These are phyloP conservation scores for Waltergamsia citrina DNA, from an alignment of 2,329 filamentous ascomycete species.

Conservation along the genomic window DNA sequence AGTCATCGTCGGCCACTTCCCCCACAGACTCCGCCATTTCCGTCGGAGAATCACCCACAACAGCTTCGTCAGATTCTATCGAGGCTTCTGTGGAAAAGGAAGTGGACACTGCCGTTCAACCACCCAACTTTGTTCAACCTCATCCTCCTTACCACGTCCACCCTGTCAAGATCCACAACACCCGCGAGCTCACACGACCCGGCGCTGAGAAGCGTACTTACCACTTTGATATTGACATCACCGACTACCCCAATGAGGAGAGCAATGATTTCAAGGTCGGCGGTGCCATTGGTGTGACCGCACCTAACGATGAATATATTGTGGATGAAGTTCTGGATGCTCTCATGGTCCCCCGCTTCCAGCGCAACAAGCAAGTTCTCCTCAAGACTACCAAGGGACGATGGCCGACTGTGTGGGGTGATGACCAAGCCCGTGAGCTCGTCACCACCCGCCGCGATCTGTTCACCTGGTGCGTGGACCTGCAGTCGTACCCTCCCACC, in stretches of 20 bases:
- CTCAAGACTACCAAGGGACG: conserved; percentile 72
- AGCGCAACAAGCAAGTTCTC: conserved; percentile 75
- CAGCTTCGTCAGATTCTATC: conserved; percentile 14
- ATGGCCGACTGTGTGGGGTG: conserved; percentile 98
- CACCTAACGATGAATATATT: conserved; percentile 67
- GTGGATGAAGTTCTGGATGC: conserved; percentile 81
- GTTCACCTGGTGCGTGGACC: conserved; percentile 91
- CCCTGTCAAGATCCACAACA: conserved; percentile 75
- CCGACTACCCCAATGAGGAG: conserved; percentile 81
- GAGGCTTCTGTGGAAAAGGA: conserved; percentile 19
- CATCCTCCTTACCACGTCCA: conserved; percentile 91
- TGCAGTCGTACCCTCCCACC: conserved; percentile 85
- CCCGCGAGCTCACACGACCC: conserved; percentile 75
- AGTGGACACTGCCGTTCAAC: conserved; percentile 55
- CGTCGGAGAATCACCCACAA: conserved; percentile 15
- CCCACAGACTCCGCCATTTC: conserved; percentile 41
- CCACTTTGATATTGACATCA: conserved; percentile 95
- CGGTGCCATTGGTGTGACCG: conserved; percentile 87
- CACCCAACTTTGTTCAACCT: conserved; percentile 84
- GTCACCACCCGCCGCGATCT: conserved; percentile 83
- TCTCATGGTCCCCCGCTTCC: conserved; percentile 69
- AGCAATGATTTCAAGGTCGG: conserved; percentile 91
- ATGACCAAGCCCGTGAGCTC: conserved; percentile 76
- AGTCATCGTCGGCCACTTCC: conserved; percentile 20
- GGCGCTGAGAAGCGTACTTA: conserved; percentile 96